Evolutionary conservation across 805 yeast species (phyloP).

Genomic region (Saturnispora sekii): DNA sequence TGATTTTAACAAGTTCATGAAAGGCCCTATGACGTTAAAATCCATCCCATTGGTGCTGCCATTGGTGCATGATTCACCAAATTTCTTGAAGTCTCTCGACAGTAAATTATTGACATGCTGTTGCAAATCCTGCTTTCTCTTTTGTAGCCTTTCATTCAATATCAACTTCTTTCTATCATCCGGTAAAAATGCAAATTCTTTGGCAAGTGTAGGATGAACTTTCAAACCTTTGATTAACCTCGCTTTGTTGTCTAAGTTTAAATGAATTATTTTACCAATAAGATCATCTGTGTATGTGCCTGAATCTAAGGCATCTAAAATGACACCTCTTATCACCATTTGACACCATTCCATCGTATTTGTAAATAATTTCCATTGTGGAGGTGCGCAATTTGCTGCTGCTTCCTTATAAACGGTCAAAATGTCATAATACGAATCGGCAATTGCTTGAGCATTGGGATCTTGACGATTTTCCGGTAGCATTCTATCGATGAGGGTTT

Average conservation of each 20-base stretch:
- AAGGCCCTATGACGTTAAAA: slow-evolving; percentile 2
- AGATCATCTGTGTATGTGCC: slow-evolving; percentile 60
- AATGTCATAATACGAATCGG: slow-evolving; percentile 74
- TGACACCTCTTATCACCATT: slow-evolving; percentile 47
- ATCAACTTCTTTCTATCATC: slow-evolving; percentile 64
- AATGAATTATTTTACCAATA: slow-evolving; percentile 64
- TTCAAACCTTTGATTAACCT: slow-evolving; percentile 43
- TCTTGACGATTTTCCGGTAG: slow-evolving; percentile 3
- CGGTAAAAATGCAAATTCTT: slow-evolving; percentile 38
- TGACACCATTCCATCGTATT: slow-evolving; percentile 60
- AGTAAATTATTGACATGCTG: slow-evolving; percentile 5
- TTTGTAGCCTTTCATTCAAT: slow-evolving; percentile 60
- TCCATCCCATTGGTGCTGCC: not conserved
- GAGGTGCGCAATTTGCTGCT: slow-evolving; percentile 53
- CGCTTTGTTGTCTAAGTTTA: slow-evolving; percentile 58
- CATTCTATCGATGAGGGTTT: slow-evolving; percentile 4
- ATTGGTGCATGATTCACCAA: slow-evolving; percentile 2
- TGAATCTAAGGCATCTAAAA: slow-evolving; percentile 46
- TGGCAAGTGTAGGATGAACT: slow-evolving; percentile 34
- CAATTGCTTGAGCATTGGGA: slow-evolving; percentile 17
- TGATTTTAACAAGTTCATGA: slow-evolving; percentile 4
- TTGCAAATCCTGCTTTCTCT: slow-evolving; percentile 38
- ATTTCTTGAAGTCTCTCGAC: slow-evolving; percentile 3
- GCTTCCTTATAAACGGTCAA: slow-evolving; percentile 54
- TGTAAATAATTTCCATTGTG: slow-evolving; percentile 61